phyloP scores from a whole-genome alignment of 805 yeast species.

The Kluyveromyces siamensis region DNA sequence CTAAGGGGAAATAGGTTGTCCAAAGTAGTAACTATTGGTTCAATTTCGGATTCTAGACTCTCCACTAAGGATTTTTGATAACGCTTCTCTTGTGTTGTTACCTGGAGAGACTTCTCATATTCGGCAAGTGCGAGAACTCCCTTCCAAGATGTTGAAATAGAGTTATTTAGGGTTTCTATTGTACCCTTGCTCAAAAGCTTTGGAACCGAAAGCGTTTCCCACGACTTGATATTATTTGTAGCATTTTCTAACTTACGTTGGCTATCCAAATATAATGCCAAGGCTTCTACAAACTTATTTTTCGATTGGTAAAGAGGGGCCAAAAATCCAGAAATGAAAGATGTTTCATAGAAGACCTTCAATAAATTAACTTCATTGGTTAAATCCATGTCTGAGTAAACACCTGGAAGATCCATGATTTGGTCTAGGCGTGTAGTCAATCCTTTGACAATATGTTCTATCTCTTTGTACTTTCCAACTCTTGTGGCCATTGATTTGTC shows the following conservation, averaged over 20 bases:
- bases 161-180: slow-evolving; percentile 40
- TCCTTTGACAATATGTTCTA: slow-evolving; percentile 30
- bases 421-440: slow-evolving; percentile 47
- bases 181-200: slow-evolving; percentile 27
- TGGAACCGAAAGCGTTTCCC: slow-evolving; percentile 13
- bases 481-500: slow-evolving; percentile 15
- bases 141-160: slow-evolving; percentile 29
- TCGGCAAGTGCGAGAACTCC: slow-evolving; percentile 30
- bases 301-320: slow-evolving; percentile 22
- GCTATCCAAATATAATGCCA: slow-evolving; percentile 23
- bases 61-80: slow-evolving; percentile 33
- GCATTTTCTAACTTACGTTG: slow-evolving; percentile 12
- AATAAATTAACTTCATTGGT: slow-evolving; percentile 25
- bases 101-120: slow-evolving; percentile 18
- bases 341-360: slow-evolving; percentile 14
- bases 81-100: slow-evolving; percentile 4
- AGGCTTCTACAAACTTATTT: slow-evolving; percentile 22
- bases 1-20: slow-evolving; percentile 24
- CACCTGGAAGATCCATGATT: slow-evolving; percentile 82
- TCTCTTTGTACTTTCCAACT: slow-evolving; percentile 25
- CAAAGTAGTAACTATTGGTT: slow-evolving; percentile 15
- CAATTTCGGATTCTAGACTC: slow-evolving; percentile 15
- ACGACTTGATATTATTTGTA: slow-evolving; percentile 3
- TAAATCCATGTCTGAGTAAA: slow-evolving; percentile 72
- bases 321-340: slow-evolving; percentile 19